Conservation (phyloP, 768 basidiomycete species). For the Suillus americanus region DNA sequence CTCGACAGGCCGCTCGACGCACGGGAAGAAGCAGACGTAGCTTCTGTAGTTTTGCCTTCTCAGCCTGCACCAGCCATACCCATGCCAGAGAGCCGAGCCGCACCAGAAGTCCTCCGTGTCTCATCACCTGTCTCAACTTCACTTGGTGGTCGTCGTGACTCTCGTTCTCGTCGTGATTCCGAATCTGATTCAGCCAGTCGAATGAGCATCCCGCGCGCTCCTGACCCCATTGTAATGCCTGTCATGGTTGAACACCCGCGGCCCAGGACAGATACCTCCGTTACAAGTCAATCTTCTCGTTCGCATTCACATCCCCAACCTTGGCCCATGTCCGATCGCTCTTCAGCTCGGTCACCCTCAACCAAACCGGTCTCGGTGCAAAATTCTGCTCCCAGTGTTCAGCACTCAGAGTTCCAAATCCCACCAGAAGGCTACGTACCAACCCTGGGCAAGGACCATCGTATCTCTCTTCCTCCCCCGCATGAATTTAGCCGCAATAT, state of each 20-base stretch:
- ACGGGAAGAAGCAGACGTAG: conserved; percentile 7
- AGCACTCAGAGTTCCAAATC: conserved; percentile 24
- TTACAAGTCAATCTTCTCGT: conserved; percentile 17
- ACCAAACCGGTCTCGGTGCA: conserved; percentile 20
- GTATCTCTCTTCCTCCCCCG: conserved; percentile 50
- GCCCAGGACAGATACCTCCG: conserved; percentile 11
- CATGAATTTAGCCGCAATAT: conserved; percentile 40
- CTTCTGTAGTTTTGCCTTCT: conserved; percentile 14
- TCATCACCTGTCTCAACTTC: conserved; percentile 18
- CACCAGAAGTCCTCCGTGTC: conserved; percentile 29
- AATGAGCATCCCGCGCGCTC: conserved; percentile 11
- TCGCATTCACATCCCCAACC: conserved; percentile 15
- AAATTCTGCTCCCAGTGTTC: conserved; percentile 17
- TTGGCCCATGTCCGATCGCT: conserved; percentile 15
- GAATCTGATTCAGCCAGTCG: conserved; percentile 13
- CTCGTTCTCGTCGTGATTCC: conserved; percentile 21
- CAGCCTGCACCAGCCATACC: conserved; percentile 20
- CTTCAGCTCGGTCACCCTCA: conserved; percentile 11
- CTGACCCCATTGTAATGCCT: conserved; percentile 13
- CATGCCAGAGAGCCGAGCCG: conserved; percentile 11
- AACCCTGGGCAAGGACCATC: conserved; percentile 34
- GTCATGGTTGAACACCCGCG: conserved; percentile 14
- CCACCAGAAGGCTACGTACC: conserved; percentile 56
- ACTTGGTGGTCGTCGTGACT: conserved; percentile 17
- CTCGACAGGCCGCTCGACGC: conserved; percentile 28